Conservation (phyloP, 78 protist species). For the Isochrysis galbana region DNA sequence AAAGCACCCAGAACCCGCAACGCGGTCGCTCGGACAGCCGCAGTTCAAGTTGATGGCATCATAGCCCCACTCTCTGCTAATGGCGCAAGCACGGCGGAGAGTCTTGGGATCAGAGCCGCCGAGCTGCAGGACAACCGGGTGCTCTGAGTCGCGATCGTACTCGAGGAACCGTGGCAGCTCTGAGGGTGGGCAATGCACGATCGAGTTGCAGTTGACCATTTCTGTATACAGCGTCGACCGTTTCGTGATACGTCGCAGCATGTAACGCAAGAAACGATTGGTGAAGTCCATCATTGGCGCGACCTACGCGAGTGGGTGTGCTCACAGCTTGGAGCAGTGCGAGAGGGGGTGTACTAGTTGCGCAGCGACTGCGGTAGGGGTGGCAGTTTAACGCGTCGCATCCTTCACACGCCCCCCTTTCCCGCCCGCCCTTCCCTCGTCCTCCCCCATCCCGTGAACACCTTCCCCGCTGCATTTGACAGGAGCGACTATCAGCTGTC, state of each 20-base stretch:
- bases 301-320: too few species aligned
- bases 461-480: too few species aligned
- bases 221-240: slow-evolving; percentile 32
- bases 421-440: too few species aligned
- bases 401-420: too few species aligned
- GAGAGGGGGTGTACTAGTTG: too few species aligned
- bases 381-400: too few species aligned
- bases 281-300: slow-evolving; percentile 47
- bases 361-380: too few species aligned
- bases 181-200: not conserved
- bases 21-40: slow-evolving; percentile 38
- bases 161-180: slow-evolving; percentile 9
- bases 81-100: not conserved
- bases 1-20: slow-evolving; percentile 5
- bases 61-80: not conserved
- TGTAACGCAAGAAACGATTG: not conserved
- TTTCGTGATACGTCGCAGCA: not conserved
- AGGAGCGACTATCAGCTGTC: too few species aligned
- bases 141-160: not conserved
- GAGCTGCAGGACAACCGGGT: slow-evolving; percentile 4
- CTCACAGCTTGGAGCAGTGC: too few species aligned
- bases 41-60: slow-evolving; percentile 25
- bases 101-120: not conserved
- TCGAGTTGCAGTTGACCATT: not conserved
- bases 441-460: too few species aligned